phyloP scores from a whole-genome alignment of 495 filamentous ascomycete species.

The Tuber melanosporum region DNA sequence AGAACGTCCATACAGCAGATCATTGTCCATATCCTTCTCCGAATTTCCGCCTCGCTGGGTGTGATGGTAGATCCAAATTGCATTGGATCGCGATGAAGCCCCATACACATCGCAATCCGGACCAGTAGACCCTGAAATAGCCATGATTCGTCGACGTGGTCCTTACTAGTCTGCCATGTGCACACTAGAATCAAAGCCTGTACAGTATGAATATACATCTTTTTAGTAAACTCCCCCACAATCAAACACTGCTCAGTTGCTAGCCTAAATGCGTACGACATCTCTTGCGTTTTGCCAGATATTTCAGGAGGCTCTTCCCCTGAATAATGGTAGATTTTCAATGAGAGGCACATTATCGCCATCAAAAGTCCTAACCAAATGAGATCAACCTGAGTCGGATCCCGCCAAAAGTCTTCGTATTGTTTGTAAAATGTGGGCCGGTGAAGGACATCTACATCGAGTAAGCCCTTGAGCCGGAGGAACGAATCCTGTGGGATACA shows the following conservation, averaged over 20 bases:
- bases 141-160: conserved; percentile 76
- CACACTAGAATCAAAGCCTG: conserved; percentile 79
- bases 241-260: conserved; percentile 82
- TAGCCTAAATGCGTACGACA: conserved; percentile 71
- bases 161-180: conserved; percentile 72
- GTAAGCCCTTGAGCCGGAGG: conserved; percentile 45
- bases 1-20: conserved; percentile 74
- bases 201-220: conserved; percentile 68
- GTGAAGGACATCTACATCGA: conserved; percentile 67
- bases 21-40: conserved; percentile 80
- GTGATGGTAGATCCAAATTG: conserved; percentile 68
- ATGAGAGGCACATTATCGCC: conserved; percentile 78
- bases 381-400: conserved; percentile 68
- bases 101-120: conserved; percentile 86
- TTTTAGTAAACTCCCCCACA: conserved; percentile 82
- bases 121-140: conserved; percentile 72
- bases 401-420: conserved; percentile 82
- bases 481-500: conserved; percentile 43
- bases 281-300: conserved; percentile 60
- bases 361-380: conserved; percentile 89
- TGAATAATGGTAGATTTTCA: conserved; percentile 83
- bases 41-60: conserved; percentile 86
- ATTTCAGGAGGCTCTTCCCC: conserved; percentile 89
- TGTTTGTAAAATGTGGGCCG: conserved; percentile 77
- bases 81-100: conserved; percentile 86